Evolutionary conservation across 2,329 filamentous ascomycete genomes (phyloP).

Genomic region (Venturiaceae sp.): DNA sequence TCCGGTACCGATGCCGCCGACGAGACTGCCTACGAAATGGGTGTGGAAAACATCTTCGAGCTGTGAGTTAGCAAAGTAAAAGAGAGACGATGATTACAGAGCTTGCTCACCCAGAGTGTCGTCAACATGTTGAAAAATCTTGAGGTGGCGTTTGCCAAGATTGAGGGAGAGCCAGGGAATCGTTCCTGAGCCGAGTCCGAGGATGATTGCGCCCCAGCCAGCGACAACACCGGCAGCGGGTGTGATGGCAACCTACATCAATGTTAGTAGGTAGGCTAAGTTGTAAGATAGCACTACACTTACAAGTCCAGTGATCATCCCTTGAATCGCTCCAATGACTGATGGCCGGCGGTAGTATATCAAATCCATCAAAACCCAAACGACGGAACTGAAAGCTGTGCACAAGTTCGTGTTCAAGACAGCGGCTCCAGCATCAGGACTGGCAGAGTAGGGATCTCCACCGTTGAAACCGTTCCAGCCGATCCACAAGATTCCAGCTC

Average conservation of each 20-base stretch:
- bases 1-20: slow-evolving; percentile 37
- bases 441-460: slow-evolving; percentile 41
- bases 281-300: too few relatives aligned
- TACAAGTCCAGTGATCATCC: slow-evolving; percentile 45
- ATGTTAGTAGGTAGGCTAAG: too few relatives aligned
- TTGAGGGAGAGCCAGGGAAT: too few relatives aligned
- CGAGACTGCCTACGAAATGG: slow-evolving; percentile 35
- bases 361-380: slow-evolving; percentile 36
- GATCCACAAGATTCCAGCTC: slow-evolving; percentile 42
- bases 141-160: neutral
- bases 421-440: slow-evolving; percentile 39
- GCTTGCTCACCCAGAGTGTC: slow-evolving; percentile 17
- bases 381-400: slow-evolving; percentile 37
- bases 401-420: slow-evolving; percentile 43
- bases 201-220: too few relatives aligned
- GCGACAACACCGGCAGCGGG: too few relatives aligned
- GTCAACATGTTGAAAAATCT: neutral
- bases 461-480: slow-evolving; percentile 47
- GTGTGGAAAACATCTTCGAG: slow-evolving; percentile 40
- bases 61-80: too few relatives aligned
- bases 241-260: too few relatives aligned
- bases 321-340: slow-evolving; percentile 40
- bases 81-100: too few relatives aligned
- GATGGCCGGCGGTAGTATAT: slow-evolving; percentile 40
- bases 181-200: too few relatives aligned